phyloP scores from a whole-genome alignment of 2,329 filamentous ascomycete genomes.

The Escovopsis weberi region DNA sequence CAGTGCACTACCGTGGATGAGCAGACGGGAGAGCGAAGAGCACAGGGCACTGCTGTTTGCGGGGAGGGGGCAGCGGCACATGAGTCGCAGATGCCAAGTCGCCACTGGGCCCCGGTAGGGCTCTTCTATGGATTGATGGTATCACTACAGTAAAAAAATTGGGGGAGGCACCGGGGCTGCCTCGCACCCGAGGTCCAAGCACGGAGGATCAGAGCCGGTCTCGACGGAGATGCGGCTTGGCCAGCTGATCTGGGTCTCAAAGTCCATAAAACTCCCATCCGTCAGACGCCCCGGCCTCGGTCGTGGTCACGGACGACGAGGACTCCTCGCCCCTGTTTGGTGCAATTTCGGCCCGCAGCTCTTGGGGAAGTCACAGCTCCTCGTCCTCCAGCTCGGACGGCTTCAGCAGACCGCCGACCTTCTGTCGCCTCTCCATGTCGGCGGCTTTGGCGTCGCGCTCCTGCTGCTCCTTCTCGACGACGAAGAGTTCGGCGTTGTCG shows the following conservation, averaged over 20 bases:
- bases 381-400: constrained; percentile 92
- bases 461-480: constrained; percentile 88
- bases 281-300: constrained; percentile 24
- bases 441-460: constrained; percentile 72
- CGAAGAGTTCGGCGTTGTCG: constrained; percentile 87
- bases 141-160: constrained; percentile 12
- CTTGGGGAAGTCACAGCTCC: constrained; percentile 70
- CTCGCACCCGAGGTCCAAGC: not conserved
- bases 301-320: constrained; percentile 11
- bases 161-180: not conserved
- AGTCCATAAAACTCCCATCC: constrained; percentile 50
- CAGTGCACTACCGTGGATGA: too few relatives aligned
- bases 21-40: not conserved
- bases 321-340: constrained; percentile 18
- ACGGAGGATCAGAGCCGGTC: not conserved
- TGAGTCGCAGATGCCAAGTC: constrained; percentile 2
- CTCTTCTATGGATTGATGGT: constrained; percentile 11
- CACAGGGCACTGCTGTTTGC: constrained; percentile 2
- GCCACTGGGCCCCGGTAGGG: constrained; percentile 4
- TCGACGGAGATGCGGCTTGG: not conserved
- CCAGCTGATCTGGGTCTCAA: constrained; percentile 14
- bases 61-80: not conserved
- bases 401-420: constrained; percentile 90
- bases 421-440: constrained; percentile 82
- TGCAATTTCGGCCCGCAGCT: constrained; percentile 48